Evolutionary conservation across 2,329 filamentous ascomycete species (phyloP), one percentile per base, ranked within the genome.

Genomic region (Fusarium goolgardi): DNA sequence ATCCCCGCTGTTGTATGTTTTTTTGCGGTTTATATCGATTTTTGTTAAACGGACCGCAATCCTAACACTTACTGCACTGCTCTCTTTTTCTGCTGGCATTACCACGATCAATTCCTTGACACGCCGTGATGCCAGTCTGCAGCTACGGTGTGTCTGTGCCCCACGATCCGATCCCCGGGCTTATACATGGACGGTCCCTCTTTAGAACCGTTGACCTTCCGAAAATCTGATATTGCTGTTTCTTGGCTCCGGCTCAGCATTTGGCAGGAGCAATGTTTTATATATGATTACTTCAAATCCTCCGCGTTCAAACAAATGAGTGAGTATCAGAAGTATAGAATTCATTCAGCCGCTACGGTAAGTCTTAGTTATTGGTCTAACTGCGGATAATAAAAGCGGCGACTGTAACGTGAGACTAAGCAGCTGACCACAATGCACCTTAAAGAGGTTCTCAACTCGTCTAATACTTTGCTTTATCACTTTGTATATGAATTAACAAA

Each of bases 401-500:
- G 23, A 51, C 21, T 43, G 27, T 20, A 25, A 44, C 44, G 45
- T 11, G 23, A 35, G 16, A 29, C 21, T 18, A 55, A 47, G 50
- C 53, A 66, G 61, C 53, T 59, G 61, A 67, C 53, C 53, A 49
- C 23, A 32, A 39, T 61, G 20, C 11, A 21, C 34, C 44, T 40
- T 25, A 29, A 54, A 46, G 50, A 46, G 41, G 37, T 35, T 20
- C 32, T 20, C 32, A 59, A 41, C 27, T 47, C 23, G 21, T 31
- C 47, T 43, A 52, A 52, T 53, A 47, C 34, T 66, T 47, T 35
- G 29, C 39, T 49, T 50, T 66, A 45, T 35, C 11, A 43, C 8
- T 25, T 27, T 23, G 53, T 41, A 34, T 39, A 40, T 55, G 25
- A 40, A 39, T 27, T 53, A 31, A 18, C 44, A 29, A 45, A 18